Base-by-base conservation (phyloP, 345 rosid genomes). In the Triadica sebifera region DNA sequence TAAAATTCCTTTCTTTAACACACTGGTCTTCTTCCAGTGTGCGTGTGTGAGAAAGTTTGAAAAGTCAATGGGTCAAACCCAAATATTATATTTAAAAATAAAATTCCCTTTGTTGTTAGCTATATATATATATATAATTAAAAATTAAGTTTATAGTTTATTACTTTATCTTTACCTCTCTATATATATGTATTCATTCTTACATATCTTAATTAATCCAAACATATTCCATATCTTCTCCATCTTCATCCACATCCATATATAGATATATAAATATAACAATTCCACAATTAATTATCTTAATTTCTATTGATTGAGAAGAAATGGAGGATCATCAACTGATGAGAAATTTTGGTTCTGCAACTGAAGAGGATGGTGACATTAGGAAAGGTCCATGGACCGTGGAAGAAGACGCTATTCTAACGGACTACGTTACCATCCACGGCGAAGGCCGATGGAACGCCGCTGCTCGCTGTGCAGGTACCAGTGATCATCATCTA, bases 361-460 rank as follows among this genome's bases (percentile, higher is more conserved):
- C 70, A 67, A 61, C 70, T 38, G 89, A 85, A 71, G 89, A 86
- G 49, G 88, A 75, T 5, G 20, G 71, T 61, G 89, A 82, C 59
- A 73, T 90, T 41, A 83, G 89, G 79, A 93, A 91, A 85, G 97
- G 98, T 64, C 96, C 97, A 3, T 94, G 98, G 98, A 94, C 94
- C 0, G 78, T 51, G 22, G 93, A 91, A 67, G 98, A 94, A 75
- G 98, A 94, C 77, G 39, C 88, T 24, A 20, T 88, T 69, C 94
- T 94, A 20, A 67, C 69, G 41, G 81, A 87, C 61, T 88, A 88
- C 75, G 87, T 94, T 15, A 63, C 80, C 79, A 52, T 83, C 65
- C 89, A 94, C 45, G 97, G 98, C 4, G 97, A 94, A 86, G 94
- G 96, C 46, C 91, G 89, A 58, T 94, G 98, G 98, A 92, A 90